phyloP scores from a whole-genome alignment of 1,284 basidiomycete genomes.

The Cryptococcus depauperatus region DNA sequence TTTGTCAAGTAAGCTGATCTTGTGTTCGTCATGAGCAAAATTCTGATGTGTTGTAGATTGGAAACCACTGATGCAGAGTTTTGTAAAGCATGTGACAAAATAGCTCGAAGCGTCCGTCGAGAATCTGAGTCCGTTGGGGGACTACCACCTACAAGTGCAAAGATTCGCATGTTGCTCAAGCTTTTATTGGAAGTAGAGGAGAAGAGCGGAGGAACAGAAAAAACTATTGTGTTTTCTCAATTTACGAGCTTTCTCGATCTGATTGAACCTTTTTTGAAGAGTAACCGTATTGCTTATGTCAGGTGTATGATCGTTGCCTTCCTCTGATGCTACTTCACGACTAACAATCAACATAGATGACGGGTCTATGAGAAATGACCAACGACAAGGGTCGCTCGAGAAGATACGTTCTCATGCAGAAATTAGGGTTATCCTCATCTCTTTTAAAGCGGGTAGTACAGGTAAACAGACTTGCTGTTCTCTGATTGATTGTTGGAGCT shows the following conservation, averaged over 20 bases:
- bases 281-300: conserved; percentile 61
- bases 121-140: conserved; percentile 13
- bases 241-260: conserved; percentile 87
- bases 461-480: conserved; percentile 53
- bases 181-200: conserved; percentile 61
- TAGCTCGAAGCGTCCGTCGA: conserved; percentile 13
- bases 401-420: conserved; percentile 59
- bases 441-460: conserved; percentile 91
- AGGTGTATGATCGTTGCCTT: conserved; percentile 59
- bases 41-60: conserved; percentile 5
- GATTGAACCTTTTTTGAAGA: conserved; percentile 69
- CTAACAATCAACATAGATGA: conserved; percentile 56
- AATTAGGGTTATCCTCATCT: conserved; percentile 76
- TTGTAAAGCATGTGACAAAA: conserved; percentile 15
- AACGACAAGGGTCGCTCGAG: conserved; percentile 65
- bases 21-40: background rate
- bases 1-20: conserved; percentile 53
- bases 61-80: conserved; percentile 7
- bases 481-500: background rate
- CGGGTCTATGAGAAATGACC: conserved; percentile 68
- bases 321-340: background rate
- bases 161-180: conserved; percentile 73
- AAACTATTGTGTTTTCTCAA: conserved; percentile 67
- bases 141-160: conserved; percentile 66
- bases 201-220: conserved; percentile 58